phyloP scores from a whole-genome alignment of 2,329 filamentous ascomycete species.

The Clonostachys byssicola region DNA sequence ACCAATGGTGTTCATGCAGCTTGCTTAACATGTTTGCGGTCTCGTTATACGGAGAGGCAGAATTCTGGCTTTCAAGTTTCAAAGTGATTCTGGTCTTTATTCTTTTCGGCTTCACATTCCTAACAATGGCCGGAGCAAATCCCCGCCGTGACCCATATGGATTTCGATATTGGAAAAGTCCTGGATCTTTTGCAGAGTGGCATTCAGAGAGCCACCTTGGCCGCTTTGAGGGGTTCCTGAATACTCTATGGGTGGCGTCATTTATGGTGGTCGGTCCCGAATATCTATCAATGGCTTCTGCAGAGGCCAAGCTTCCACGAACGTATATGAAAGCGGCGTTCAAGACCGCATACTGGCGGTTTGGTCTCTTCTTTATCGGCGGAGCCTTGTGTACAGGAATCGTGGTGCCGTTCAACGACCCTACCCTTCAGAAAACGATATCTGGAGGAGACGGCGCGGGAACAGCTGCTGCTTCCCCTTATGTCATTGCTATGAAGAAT shows the following conservation, averaged over 20 bases:
- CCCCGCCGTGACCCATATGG: conserved; percentile 46
- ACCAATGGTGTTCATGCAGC: not conserved
- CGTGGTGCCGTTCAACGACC: conserved; percentile 24
- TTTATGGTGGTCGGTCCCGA: conserved; percentile 57
- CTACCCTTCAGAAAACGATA: conserved; percentile 45
- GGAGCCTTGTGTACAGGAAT: conserved; percentile 60
- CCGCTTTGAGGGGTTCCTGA: conserved; percentile 56
- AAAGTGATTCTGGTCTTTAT: conserved; percentile 54
- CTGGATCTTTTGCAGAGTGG: conserved; percentile 43
- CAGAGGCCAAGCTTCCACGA: conserved; percentile 53
- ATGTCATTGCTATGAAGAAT: conserved; percentile 27
- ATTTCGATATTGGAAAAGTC: conserved; percentile 62
- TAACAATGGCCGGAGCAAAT: conserved; percentile 29
- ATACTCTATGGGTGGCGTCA: conserved; percentile 36
- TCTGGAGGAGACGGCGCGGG: conserved; percentile 22
- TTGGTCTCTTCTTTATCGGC: conserved; percentile 64
- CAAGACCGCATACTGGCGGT: conserved; percentile 69
- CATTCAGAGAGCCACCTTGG: conserved; percentile 55
- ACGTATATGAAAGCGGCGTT: conserved; percentile 63
- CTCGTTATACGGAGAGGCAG: conserved; percentile 28
- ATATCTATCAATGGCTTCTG: conserved; percentile 57
- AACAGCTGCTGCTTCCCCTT: conserved; percentile 16
- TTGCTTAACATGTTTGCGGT: conserved; percentile 29
- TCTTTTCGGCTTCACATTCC: conserved; percentile 51
- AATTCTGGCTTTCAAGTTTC: conserved; percentile 35